These are phyloP conservation scores for Aureobasidium musti DNA, from an alignment of 2,329 filamentous ascomycete species.

Conservation along the genomic window DNA sequence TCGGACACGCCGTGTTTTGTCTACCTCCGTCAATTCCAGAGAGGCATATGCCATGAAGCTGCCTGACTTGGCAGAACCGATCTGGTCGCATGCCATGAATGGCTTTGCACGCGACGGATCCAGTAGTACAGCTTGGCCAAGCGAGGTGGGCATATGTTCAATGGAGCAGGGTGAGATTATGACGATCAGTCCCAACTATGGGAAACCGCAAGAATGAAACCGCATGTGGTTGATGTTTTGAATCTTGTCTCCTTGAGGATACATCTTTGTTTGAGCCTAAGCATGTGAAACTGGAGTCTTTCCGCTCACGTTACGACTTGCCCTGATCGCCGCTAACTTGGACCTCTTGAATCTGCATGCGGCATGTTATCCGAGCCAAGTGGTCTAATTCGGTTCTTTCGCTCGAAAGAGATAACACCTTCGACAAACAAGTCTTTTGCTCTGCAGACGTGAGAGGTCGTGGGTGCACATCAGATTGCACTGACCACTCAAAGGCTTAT, in stretches of 20 bases:
- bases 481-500: conserved; percentile 12
- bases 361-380: not conserved
- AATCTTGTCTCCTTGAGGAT: not conserved
- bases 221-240: not conserved
- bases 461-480: conserved; percentile 5
- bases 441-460: not conserved
- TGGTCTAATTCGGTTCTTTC: not conserved
- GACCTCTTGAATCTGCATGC: not conserved
- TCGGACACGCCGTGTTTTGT: not conserved
- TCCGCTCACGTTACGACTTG: conserved; percentile 11
- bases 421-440: not conserved
- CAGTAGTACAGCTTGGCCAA: not conserved
- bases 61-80: not conserved
- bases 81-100: not conserved
- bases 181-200: not conserved
- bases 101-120: not conserved
- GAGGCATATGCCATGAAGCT: not conserved
- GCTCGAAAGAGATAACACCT: not conserved
- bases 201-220: not conserved
- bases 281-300: conserved; percentile 13
- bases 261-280: conserved; percentile 11
- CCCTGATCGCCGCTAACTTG: not conserved
- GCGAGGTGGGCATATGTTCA: not conserved
- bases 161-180: not conserved
- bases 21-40: not conserved